Conservation (phyloP, 768 basidiomycete species). For the Boletus reticuloceps region DNA sequence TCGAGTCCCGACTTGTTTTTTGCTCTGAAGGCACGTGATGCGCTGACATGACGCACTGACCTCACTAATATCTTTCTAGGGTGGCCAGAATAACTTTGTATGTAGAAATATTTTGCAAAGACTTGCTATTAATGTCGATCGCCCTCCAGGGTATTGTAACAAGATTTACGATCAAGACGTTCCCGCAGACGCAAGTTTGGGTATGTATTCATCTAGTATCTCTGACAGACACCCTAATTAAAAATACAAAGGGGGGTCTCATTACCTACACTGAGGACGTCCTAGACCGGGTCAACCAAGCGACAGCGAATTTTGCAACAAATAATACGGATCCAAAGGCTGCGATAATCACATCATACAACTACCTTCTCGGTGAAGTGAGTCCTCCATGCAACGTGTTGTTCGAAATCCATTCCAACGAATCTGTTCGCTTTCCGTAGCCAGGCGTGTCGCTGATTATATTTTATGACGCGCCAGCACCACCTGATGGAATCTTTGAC, state of each 20-base stretch:
- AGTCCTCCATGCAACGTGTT: background rate
- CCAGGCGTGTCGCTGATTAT: slow-evolving; percentile 31
- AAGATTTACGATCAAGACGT: slow-evolving; percentile 49
- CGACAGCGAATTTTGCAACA: slow-evolving; percentile 21
- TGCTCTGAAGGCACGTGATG: slow-evolving; percentile 37
- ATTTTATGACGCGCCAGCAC: slow-evolving; percentile 52
- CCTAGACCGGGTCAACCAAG: slow-evolving; percentile 12
- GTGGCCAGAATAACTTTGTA: slow-evolving; percentile 62
- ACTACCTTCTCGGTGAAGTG: slow-evolving; percentile 13
- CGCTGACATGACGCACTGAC: background rate
- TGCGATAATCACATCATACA: slow-evolving; percentile 43
- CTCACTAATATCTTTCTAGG: slow-evolving; percentile 32
- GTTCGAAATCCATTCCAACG: background rate
- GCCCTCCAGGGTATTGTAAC: slow-evolving; percentile 53
- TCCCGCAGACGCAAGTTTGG: slow-evolving; percentile 59
- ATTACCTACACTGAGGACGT: slow-evolving; percentile 28
- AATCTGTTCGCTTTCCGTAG: background rate
- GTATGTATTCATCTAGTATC: slow-evolving; percentile 34
- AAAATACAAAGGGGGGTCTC: slow-evolving; percentile 45
- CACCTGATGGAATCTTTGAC: slow-evolving; percentile 20
- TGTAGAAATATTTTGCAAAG: background rate
- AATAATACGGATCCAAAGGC: slow-evolving; percentile 24
- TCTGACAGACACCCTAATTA: background rate
- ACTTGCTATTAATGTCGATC: background rate
- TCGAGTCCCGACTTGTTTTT: slow-evolving; percentile 42